A percentile compares a stretch with the other conserved stretches of the same genome.
Conservation (phyloP, 306 rosid species). For the Glycyrrhiza uralensis region DNA sequence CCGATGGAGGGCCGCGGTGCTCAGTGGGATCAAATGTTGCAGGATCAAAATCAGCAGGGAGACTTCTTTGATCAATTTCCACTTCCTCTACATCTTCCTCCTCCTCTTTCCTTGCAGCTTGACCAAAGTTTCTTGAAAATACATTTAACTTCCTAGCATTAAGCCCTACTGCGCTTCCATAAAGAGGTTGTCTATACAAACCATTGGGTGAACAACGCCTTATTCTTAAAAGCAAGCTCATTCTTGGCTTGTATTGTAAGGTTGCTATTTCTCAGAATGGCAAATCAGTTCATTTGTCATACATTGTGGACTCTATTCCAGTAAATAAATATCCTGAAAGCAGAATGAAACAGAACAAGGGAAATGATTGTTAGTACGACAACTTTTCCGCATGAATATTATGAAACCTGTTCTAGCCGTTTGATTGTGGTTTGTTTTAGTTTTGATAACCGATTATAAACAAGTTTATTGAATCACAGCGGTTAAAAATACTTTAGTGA, state of each 20-base stretch:
- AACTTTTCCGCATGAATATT: too few relatives aligned
- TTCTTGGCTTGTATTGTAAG: slow-evolving; percentile 32
- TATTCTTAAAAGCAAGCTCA: slow-evolving; percentile 61
- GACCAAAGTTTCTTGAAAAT: slow-evolving; percentile 46
- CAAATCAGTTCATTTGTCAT: slow-evolving; percentile 26
- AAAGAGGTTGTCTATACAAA: slow-evolving; percentile 32
- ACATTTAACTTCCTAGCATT: slow-evolving; percentile 29
- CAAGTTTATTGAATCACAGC: too few relatives aligned
- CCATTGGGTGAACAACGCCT: slow-evolving; percentile 49
- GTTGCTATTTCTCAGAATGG: slow-evolving; percentile 18
- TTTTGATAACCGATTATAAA: too few relatives aligned
- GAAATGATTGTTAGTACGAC: too few relatives aligned
- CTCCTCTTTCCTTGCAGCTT: slow-evolving; percentile 65
- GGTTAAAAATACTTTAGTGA: too few relatives aligned
- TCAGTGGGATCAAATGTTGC: slow-evolving; percentile 75
- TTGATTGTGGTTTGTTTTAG: too few relatives aligned
- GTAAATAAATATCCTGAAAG: slow-evolving; percentile 29
- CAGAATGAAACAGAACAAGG: slow-evolving; percentile 15
- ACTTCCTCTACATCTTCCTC: slow-evolving; percentile 73
- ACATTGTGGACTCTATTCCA: slow-evolving; percentile 10
- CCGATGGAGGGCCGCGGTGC: slow-evolving; percentile 84
- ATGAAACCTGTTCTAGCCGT: too few relatives aligned
- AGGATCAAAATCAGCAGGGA: slow-evolving; percentile 90
- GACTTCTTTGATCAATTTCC: slow-evolving; percentile 87
- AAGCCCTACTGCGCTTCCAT: slow-evolving; percentile 8